phyloP scores from a whole-genome alignment of 257 asterid species.

The Salvia rosmarinus region DNA sequence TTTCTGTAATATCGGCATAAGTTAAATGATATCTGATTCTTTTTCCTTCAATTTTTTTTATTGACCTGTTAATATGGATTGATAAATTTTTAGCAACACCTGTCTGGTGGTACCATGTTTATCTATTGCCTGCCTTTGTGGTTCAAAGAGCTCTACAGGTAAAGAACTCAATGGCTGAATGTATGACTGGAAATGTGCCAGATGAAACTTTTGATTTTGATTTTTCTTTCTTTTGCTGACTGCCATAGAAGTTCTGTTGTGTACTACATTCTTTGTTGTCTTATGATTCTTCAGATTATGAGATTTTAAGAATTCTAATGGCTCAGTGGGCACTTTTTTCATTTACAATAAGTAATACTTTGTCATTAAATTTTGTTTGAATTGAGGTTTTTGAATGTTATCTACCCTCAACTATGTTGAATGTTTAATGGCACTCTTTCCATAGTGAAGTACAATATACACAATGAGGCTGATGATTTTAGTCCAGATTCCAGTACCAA shows the following conservation, averaged over 20 bases:
- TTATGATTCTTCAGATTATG: background rate
- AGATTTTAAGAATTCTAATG: background rate
- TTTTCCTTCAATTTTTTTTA: background rate
- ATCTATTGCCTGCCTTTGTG: conserved; percentile 40
- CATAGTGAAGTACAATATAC: background rate
- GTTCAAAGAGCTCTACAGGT: conserved; percentile 46
- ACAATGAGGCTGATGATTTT: background rate
- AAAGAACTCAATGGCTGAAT: conserved; percentile 34
- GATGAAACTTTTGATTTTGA: conserved; percentile 29
- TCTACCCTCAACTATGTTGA: background rate
- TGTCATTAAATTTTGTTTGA: background rate
- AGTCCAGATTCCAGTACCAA: background rate
- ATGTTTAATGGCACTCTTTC: background rate
- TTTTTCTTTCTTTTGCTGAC: conserved; percentile 10
- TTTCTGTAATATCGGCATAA: background rate
- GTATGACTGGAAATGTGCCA: conserved; percentile 17
- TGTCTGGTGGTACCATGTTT: conserved; percentile 26
- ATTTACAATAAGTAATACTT: background rate
- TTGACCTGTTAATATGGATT: conserved; percentile 26
- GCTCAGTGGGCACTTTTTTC: background rate
- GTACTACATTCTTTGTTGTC: conserved; percentile 8
- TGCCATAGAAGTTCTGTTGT: conserved; percentile 7
- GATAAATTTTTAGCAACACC: conserved; percentile 4
- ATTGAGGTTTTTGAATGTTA: background rate
- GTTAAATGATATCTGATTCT: background rate